Percentiles rank a stretch among this genome's conserved stretches.
phyloP scores from a whole-genome alignment of 768 basidiomycete genomes.

The Rhizopogon sp. region DNA sequence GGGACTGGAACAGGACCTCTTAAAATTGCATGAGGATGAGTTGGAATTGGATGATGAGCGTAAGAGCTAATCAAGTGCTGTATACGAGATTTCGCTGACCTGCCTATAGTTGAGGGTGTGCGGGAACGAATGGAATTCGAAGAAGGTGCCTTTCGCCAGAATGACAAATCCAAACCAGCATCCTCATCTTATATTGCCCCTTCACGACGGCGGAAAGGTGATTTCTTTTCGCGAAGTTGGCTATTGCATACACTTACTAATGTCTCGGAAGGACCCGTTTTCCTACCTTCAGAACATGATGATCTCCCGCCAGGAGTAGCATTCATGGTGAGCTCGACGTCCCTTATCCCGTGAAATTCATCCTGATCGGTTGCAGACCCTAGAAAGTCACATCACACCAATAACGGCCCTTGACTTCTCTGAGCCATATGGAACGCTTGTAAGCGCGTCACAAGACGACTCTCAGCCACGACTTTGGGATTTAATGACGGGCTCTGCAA shows the following conservation, averaged over 20 bases:
- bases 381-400: conserved; percentile 74
- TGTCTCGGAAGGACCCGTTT: conserved; percentile 68
- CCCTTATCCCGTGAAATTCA: background rate
- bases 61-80: conserved; percentile 35
- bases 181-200: conserved; percentile 16
- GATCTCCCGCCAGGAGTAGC: conserved; percentile 91
- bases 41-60: conserved; percentile 95
- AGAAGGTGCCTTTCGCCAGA: conserved; percentile 33
- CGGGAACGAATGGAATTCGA: conserved; percentile 79
- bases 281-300: conserved; percentile 95
- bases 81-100: conserved; percentile 4
- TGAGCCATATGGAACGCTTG: conserved; percentile 93
- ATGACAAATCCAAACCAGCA: conserved; percentile 10
- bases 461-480: conserved; percentile 92
- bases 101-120: conserved; percentile 73
- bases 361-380: conserved; percentile 45
- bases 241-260: conserved; percentile 5
- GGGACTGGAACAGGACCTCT: conserved; percentile 75
- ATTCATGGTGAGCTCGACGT: conserved; percentile 74
- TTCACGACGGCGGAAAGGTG: conserved; percentile 30
- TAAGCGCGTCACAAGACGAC: conserved; percentile 84
- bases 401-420: conserved; percentile 91
- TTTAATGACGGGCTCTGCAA: conserved; percentile 80
- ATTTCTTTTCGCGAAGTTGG: background rate
- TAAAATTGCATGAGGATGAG: conserved; percentile 91